Evolutionary conservation across 441 rosid genomes (phyloP).

Genomic region (Lepidium campestre): DNA sequence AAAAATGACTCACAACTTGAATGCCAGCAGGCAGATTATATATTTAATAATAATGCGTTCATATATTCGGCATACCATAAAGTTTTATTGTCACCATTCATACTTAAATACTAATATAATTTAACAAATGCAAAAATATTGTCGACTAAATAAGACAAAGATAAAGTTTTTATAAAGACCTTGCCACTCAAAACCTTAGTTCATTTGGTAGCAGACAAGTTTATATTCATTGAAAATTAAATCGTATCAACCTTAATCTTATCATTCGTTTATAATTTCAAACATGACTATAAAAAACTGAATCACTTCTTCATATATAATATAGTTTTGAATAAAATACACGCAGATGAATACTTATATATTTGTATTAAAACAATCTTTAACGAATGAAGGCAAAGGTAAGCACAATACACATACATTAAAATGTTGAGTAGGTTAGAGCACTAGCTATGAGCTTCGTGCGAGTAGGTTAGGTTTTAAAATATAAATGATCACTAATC

Average conservation of each 20-base stretch:
- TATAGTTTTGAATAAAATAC: not conserved
- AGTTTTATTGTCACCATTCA: no score
- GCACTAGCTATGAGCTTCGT: slow-evolving; percentile 18
- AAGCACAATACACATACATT: not conserved
- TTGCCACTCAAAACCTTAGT: not conserved
- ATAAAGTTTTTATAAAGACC: not conserved
- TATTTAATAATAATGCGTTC: no score
- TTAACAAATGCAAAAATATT: not conserved
- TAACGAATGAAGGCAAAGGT: not conserved
- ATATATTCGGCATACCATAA: no score
- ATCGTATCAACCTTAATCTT: no score
- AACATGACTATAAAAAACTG: no score
- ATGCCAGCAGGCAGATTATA: no score
- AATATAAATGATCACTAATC: not conserved
- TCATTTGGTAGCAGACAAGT: not conserved
- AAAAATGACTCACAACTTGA: no score
- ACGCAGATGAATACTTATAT: not conserved
- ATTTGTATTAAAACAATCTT: no score
- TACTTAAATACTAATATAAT: no score
- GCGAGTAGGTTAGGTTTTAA: slow-evolving; percentile 12
- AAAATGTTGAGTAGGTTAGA: slow-evolving; percentile 12
- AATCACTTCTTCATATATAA: not conserved
- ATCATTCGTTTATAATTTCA: not conserved
- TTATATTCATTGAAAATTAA: no score
- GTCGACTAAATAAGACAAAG: not conserved